A percentile compares a stretch with the other conserved stretches of the same genome.
These are phyloP conservation scores for Spergularia bocconei DNA, from an alignment of 148 eudicot species.

Conservation along the genomic window DNA sequence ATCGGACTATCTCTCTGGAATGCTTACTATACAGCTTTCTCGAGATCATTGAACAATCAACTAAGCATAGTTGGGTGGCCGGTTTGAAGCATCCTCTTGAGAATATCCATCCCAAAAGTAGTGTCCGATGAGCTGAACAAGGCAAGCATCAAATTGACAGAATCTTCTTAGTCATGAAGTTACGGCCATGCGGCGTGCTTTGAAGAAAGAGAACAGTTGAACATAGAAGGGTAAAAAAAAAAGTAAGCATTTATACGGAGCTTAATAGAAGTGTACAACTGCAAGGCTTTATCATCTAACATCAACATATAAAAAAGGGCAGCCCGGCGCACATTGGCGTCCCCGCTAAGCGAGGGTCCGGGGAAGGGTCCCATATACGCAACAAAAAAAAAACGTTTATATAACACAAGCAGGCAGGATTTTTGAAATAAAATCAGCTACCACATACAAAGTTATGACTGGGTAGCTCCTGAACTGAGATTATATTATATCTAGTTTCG, in stretches of 20 bases:
- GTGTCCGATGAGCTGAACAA: conserved; percentile 85
- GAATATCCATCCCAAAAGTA: conserved; percentile 94
- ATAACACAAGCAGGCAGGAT: background rate
- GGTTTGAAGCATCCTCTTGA: conserved; percentile 98
- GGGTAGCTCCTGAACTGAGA: background rate
- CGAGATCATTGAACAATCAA: conserved; percentile 32
- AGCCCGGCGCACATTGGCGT: too few species aligned
- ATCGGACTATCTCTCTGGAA: background rate
- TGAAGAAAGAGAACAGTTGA: background rate
- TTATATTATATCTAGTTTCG: background rate
- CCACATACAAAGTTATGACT: background rate
- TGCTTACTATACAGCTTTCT: background rate
- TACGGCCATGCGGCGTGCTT: background rate
- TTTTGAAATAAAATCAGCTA: background rate
- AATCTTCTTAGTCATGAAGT: background rate
- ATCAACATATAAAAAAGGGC: background rate
- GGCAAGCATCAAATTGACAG: background rate
- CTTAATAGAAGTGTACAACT: background rate
- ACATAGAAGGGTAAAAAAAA: background rate
- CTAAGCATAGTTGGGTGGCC: conserved; percentile 99
- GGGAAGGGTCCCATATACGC: too few species aligned
- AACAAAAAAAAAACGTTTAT: background rate
- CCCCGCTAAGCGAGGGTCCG: too few species aligned
- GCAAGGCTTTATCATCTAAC: background rate
- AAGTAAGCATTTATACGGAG: background rate